Percentiles rank a stretch among this genome's conserved stretches.
Evolutionary conservation across 192 early-diverging fungal species (phyloP).

Genomic region (Coemansia javaensis): DNA sequence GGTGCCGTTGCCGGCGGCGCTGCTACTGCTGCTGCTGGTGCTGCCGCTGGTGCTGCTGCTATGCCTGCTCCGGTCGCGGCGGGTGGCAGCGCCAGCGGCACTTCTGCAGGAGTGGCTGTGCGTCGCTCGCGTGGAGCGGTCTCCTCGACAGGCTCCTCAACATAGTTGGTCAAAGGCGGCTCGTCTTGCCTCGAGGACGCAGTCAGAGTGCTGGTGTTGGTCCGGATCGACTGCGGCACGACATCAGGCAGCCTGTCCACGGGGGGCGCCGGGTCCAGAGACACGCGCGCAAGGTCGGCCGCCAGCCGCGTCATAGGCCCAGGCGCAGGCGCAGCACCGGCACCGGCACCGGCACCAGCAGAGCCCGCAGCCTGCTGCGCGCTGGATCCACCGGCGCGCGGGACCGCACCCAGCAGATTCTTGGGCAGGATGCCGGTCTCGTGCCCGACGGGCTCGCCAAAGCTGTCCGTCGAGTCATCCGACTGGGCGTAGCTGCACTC

Average conservation of each 20-base stretch:
- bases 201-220: constrained; percentile 22
- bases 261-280: constrained; percentile 2
- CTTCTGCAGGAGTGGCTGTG: too few relatives aligned
- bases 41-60: too few relatives aligned
- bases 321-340: background rate
- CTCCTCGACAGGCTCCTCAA: too few relatives aligned
- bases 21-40: background rate
- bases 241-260: background rate
- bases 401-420: constrained; percentile 6
- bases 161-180: background rate
- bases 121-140: too few relatives aligned
- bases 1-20: background rate
- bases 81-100: too few relatives aligned
- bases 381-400: too few relatives aligned
- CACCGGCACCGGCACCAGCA: too few relatives aligned
- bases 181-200: constrained; percentile 12
- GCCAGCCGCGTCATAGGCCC: constrained; percentile 1
- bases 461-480: constrained; percentile 42
- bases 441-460: constrained; percentile 46
- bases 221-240: constrained; percentile 16
- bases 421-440: constrained; percentile 32
- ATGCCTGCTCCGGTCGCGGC: too few relatives aligned
- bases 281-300: constrained; percentile 6
- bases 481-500: constrained; percentile 34
- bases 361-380: too few relatives aligned